These are phyloP conservation scores for Hypoxylon cercidicola DNA, from an alignment of 495 filamentous ascomycete species.

Conservation along the genomic window DNA sequence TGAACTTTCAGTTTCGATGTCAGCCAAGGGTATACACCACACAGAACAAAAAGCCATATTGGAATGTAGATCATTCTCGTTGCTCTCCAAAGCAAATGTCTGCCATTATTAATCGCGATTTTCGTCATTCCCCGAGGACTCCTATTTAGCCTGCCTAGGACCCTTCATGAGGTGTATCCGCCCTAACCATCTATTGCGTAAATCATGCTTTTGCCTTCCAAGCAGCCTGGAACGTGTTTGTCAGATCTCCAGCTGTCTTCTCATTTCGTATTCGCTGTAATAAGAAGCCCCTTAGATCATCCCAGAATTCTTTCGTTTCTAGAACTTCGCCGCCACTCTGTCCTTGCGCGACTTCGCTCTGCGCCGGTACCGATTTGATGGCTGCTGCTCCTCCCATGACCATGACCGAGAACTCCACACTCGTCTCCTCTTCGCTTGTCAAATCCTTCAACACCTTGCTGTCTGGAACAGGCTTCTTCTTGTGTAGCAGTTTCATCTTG, in stretches of 20 bases:
- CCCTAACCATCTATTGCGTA: slow-evolving; percentile 2
- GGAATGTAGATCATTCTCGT: slow-evolving; percentile 42
- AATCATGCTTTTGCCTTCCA: slow-evolving; percentile 62
- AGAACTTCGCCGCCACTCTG: slow-evolving; percentile 68
- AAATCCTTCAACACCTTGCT: slow-evolving; percentile 71
- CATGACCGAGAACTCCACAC: slow-evolving; percentile 85
- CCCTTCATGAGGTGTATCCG: not conserved
- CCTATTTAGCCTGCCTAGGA: slow-evolving; percentile 4
- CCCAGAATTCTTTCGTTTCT: slow-evolving; percentile 83
- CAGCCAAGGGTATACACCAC: slow-evolving; percentile 46
- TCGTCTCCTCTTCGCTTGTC: slow-evolving; percentile 55
- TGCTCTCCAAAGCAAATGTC: slow-evolving; percentile 24
- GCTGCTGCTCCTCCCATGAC: slow-evolving; percentile 74
- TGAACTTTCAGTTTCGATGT: slow-evolving; percentile 45
- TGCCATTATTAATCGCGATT: slow-evolving; percentile 31
- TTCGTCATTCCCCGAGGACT: not conserved
- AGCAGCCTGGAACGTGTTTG: slow-evolving; percentile 72
- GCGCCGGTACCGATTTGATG: slow-evolving; percentile 45
- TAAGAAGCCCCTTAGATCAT: slow-evolving; percentile 83
- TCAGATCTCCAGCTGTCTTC: slow-evolving; percentile 69
- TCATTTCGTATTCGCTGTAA: slow-evolving; percentile 80
- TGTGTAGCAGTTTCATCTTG: slow-evolving; percentile 84
- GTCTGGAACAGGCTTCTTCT: slow-evolving; percentile 83
- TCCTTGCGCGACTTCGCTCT: slow-evolving; percentile 60
- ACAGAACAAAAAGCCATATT: slow-evolving; percentile 38